Evolutionary conservation across 192 early-diverging fungal genomes (phyloP), one percentile per base, ranked within the genome.

Genomic region (Mortierella antarctica): DNA sequence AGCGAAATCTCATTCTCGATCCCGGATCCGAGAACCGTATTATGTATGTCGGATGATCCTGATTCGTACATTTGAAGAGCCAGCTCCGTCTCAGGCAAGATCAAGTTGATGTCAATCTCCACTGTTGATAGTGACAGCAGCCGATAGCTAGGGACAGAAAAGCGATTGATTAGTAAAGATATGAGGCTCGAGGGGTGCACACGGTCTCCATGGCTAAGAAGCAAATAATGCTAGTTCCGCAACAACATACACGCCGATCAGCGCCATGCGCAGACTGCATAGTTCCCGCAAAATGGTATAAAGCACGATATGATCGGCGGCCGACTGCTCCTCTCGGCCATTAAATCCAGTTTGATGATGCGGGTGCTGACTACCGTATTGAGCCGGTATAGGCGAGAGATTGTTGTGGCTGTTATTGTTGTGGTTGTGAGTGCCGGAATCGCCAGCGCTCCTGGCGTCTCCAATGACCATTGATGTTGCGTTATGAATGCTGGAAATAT

Each of bases 1-100:
- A 80, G 57, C 7, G 54, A 61, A 42, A 88, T 76, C 50, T 88
- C 87, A 18, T 53, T 67, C 23, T 78, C 72, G 4, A 88, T 77
- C 0, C 83, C 84, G 3, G 59, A 3, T 5, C 85, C 87, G 5
- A 88, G 59, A n/a, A 88, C 60, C 4, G 65, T 65, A 7, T 59
- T 48, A 40, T 71, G 70, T 1, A 78, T 64, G 6, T 65, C 61
- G 0, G 66, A 21, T 5, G 53, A 18, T 54, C 61, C 18, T 8
- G 54, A 44, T 1, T 70, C 68, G 17, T 70, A 68, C 6, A 54
- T 47, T 0, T 59, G 71, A 4, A 63, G 47, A 2, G 76, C 48
- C 0, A 61, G 39, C 14, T 83, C 83, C 9, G 70, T 48, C 14
- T 86, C 83, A 40, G 73, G 52, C 4, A 86, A 53, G 4, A 86